Conservation (phyloP, 768 basidiomycete species). For the Pleurotus salmoneostramineus region DNA sequence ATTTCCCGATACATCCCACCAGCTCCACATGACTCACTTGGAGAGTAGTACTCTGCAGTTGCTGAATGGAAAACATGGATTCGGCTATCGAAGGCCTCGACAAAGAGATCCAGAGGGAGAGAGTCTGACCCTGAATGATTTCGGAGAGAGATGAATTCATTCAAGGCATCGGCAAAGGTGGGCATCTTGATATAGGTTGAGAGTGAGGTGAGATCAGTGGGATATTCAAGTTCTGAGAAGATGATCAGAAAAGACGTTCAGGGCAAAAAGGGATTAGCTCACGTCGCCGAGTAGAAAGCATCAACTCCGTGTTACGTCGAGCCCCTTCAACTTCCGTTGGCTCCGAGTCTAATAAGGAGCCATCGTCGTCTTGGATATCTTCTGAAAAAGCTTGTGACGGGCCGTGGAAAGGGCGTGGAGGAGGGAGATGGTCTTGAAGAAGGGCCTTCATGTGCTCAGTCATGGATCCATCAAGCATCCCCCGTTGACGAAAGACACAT, state of each 20-base stretch:
- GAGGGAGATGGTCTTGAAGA: not conserved
- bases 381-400: too few species aligned
- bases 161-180: not conserved
- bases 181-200: not conserved
- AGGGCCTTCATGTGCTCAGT: not conserved
- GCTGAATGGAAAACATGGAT: slow-evolving; percentile 4
- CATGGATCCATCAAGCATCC: not conserved
- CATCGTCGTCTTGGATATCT: too few species aligned
- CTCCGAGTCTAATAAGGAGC: too few species aligned
- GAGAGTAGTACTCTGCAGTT: slow-evolving; percentile 15
- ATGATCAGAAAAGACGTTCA: too few species aligned
- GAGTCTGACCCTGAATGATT: not conserved
- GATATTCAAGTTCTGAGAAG: not conserved
- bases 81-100: not conserved
- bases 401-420: not conserved
- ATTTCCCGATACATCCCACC: slow-evolving; percentile 17
- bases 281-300: too few species aligned
- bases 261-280: too few species aligned
- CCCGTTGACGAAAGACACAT: not conserved
- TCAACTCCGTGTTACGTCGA: too few species aligned
- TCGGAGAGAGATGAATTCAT: not conserved
- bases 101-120: not conserved
- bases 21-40: slow-evolving; percentile 17
- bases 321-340: too few species aligned
- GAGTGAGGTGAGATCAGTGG: not conserved